Evolutionary conservation across 2,329 filamentous ascomycete genomes (phyloP).

Genomic region (Ophiostoma sp.): DNA sequence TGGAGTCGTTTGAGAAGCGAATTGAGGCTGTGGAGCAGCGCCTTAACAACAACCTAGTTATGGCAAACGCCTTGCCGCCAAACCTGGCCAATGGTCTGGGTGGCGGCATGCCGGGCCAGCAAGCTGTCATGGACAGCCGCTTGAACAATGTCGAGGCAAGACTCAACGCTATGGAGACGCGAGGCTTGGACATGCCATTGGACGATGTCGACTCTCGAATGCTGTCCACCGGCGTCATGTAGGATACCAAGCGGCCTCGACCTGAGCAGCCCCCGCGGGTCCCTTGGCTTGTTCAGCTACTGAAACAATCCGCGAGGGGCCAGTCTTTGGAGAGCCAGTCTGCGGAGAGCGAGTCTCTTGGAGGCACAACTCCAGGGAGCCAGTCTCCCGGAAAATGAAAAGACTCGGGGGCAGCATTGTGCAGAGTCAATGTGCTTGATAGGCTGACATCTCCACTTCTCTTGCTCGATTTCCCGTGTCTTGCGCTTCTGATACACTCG

Average conservation of each 20-base stretch:
- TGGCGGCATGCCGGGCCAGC: constrained; percentile 34
- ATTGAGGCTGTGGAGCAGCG: constrained; percentile 53
- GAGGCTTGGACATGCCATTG: constrained; percentile 42
- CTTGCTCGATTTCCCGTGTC: neutral
- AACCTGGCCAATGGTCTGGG: constrained; percentile 36
- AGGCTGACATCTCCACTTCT: neutral
- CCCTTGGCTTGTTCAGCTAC: neutral
- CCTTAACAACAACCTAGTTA: constrained; percentile 24
- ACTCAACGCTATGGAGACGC: constrained; percentile 41
- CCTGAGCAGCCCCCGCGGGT: too few species aligned
- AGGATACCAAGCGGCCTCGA: constrained; percentile 21
- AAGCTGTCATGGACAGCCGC: constrained; percentile 33
- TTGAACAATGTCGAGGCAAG: constrained; percentile 41
- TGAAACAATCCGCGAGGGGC: too few species aligned
- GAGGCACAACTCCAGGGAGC: too few species aligned
- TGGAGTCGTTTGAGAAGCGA: constrained; percentile 57
- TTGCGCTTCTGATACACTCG: too few species aligned
- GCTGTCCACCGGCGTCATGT: constrained; percentile 40
- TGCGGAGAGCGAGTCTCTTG: too few species aligned
- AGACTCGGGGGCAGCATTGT: neutral
- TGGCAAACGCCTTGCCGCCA: constrained; percentile 22
- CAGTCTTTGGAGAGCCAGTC: too few species aligned
- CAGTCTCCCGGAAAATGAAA: neutral
- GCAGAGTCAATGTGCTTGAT: neutral
- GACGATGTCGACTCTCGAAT: constrained; percentile 45